Conservation (phyloP, 345 rosid species). For the Pseudoturritis turrita region DNA sequence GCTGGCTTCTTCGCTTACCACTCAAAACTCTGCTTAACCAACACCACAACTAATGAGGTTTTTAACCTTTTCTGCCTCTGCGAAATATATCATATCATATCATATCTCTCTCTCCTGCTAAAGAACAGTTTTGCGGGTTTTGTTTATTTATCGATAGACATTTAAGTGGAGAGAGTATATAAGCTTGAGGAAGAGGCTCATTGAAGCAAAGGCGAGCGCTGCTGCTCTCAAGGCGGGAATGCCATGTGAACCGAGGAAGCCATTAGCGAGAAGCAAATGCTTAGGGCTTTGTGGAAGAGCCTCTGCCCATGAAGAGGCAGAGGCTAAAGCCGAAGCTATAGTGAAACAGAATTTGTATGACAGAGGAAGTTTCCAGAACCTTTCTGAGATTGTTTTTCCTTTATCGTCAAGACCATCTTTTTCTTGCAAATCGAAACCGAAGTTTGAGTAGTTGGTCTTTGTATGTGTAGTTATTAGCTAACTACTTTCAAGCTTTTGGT, state of each 20-base stretch:
- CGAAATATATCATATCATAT: not conserved
- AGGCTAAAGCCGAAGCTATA: slow-evolving; percentile 30
- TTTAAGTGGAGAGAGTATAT: slow-evolving; percentile 92
- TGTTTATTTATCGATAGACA: slow-evolving; percentile 36
- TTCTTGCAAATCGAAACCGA: slow-evolving; percentile 37
- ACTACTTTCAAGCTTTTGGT: slow-evolving; percentile 3
- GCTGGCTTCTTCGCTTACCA: slow-evolving; percentile 88
- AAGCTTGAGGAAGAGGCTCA: slow-evolving; percentile 70
- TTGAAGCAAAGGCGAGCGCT: slow-evolving; percentile 63
- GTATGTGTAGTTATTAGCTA: not conserved
- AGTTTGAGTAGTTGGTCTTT: slow-evolving; percentile 24
- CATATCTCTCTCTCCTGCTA: not conserved
- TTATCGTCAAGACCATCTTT: slow-evolving; percentile 47
- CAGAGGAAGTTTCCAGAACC: slow-evolving; percentile 52
- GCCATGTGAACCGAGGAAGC: slow-evolving; percentile 34
- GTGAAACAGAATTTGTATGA: slow-evolving; percentile 53
- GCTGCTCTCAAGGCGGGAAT: slow-evolving; percentile 61
- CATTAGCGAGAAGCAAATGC: slow-evolving; percentile 48
- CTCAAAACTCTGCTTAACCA: slow-evolving; percentile 65
- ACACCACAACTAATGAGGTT: slow-evolving; percentile 95
- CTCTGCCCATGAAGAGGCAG: slow-evolving; percentile 43
- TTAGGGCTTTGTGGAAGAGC: slow-evolving; percentile 51
- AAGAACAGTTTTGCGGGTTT: not conserved
- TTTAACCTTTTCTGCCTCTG: not conserved
- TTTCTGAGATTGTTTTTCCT: slow-evolving; percentile 62